Conservation (phyloP, 2,329 filamentous ascomycete genomes). For the Aureobasidium sp. region DNA sequence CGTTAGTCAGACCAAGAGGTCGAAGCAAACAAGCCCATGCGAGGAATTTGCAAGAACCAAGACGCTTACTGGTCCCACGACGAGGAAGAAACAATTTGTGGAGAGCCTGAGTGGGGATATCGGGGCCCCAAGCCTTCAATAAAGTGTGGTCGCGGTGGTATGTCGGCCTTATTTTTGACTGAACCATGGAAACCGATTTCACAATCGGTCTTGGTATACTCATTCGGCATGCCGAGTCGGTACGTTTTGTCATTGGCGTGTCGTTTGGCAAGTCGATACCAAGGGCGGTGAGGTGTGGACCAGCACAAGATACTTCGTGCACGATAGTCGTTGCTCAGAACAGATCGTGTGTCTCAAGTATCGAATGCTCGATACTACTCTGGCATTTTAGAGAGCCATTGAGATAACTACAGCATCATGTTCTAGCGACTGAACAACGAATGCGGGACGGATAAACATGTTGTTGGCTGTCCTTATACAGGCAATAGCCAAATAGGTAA, state of each 20-base stretch:
- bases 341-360: no score
- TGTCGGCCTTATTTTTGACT: slow-evolving; percentile 2
- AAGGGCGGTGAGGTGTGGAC: neutral
- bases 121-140: neutral
- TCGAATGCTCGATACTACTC: no score
- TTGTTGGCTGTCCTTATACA: neutral
- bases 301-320: neutral
- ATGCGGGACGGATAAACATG: neutral
- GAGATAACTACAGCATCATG: no score
- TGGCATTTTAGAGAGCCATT: no score
- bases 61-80: slow-evolving; percentile 1
- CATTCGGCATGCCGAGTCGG: slow-evolving; percentile 7
- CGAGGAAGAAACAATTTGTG: neutral
- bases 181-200: neutral
- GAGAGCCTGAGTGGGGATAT: slow-evolving; percentile 6
- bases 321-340: neutral
- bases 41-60: neutral
- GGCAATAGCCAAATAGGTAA: neutral
- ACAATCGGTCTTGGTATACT: neutral
- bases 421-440: no score
- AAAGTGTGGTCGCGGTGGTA: neutral
- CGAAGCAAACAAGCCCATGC: neutral
- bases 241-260: neutral
- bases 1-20: neutral
- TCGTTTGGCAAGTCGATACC: neutral